Conservation (phyloP, 371 early-diverging fungal genomes). For the Mortierella sp. region DNA sequence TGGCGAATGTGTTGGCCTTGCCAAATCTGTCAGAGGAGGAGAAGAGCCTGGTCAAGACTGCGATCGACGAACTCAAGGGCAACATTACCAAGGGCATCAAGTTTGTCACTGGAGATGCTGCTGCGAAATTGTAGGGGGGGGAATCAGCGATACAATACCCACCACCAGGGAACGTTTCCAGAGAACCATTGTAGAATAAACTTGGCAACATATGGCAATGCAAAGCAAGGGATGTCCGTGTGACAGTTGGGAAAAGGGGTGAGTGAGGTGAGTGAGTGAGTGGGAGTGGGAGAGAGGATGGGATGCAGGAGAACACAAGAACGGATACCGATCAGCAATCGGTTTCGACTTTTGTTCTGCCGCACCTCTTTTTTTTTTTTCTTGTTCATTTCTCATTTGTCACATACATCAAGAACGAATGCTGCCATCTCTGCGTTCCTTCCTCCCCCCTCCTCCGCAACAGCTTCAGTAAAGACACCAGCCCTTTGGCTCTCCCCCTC, state of each 20-base stretch:
- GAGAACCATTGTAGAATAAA: too few species aligned
- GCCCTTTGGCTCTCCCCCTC: too few species aligned
- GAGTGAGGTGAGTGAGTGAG: too few species aligned
- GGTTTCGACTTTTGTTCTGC: too few species aligned
- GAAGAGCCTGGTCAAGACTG: slow-evolving; percentile 84
- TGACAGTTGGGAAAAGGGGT: slow-evolving; percentile 3
- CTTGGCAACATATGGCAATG: not conserved
- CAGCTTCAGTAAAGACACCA: too few species aligned
- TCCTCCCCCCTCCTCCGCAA: too few species aligned
- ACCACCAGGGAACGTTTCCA: not conserved
- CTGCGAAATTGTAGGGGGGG: slow-evolving; percentile 30
- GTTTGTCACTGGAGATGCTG: slow-evolving; percentile 56
- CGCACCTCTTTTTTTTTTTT: too few species aligned
- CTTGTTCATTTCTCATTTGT: too few species aligned
- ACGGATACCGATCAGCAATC: too few species aligned
- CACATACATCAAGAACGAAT: too few species aligned
- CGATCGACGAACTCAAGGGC: slow-evolving; percentile 90
- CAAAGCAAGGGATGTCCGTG: slow-evolving; percentile 1
- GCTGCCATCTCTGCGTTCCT: too few species aligned
- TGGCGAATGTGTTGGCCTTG: slow-evolving; percentile 87
- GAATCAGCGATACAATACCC: not conserved
- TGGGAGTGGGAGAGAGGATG: not conserved
- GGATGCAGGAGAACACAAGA: not conserved
- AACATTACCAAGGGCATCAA: slow-evolving; percentile 88
- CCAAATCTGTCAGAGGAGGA: slow-evolving; percentile 89